Base-by-base conservation (phyloP, 805 yeast genomes). In the Lachancea lanzarotensis region DNA sequence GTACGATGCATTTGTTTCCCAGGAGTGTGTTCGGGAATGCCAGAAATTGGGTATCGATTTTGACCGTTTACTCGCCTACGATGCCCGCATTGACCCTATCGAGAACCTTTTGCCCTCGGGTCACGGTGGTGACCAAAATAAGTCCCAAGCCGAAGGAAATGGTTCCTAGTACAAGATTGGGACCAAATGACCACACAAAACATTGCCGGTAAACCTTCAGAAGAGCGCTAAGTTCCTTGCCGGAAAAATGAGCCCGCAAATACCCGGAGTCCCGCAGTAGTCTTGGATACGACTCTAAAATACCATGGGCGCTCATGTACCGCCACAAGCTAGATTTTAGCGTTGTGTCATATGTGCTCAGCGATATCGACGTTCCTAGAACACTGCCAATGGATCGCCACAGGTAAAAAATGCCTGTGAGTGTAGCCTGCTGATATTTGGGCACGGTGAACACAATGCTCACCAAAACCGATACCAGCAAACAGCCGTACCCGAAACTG, bases 391-490 rank as follows among this genome's bases (percentile, higher is more conserved):
- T 59, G 3, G 79, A 73, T 50, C 78, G 63, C 64, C 75, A 73
- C 42, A 74, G 54, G 48, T 74, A 73, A 52, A 70, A 73, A 61
- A 73, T 66, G 35, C 78, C 77, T 0, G 75, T 72, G 40, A 72
- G 70, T 2, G 73, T 62, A 12, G 76, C 77, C 54, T 73, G 79
- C 45, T 69, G 66, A 22, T 70, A 65, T 42, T 63, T 57, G 5
- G 74, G 74, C 26, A 72, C 71, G 16, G 67, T 62, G 39, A 69
- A 73, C 13, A 74, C 74, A 31, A 70, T 73, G 41, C 73, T 59
- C 0, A 84, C 81, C 32, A 81, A 72, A 0, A 87, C 81, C 36
- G 83, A 64, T 55, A 81, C 75, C 9, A 76, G 63, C 1, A 83
- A 58, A 52, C 75, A 76, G 0, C 80, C 76, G 46, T 73, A 65